phyloP scores from a whole-genome alignment of 2,329 filamentous ascomycete species.

The Blastomyces percursus region DNA sequence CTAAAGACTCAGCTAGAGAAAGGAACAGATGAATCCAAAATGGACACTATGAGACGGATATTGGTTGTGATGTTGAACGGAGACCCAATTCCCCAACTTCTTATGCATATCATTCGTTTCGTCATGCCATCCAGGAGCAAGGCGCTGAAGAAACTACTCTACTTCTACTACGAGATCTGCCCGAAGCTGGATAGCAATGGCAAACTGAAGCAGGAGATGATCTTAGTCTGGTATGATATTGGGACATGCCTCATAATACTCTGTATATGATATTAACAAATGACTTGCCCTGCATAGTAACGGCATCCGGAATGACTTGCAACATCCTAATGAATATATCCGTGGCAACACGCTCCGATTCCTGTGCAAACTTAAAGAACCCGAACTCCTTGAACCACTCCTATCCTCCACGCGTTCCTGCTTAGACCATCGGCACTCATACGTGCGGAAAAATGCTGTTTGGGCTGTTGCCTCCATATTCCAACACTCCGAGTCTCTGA shows the following conservation, averaged over 20 bases:
- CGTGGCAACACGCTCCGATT: slow-evolving; percentile 97
- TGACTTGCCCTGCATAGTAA: slow-evolving; percentile 51
- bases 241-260: not conserved
- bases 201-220: slow-evolving; percentile 99
- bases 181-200: slow-evolving; percentile 85
- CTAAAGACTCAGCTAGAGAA: slow-evolving; percentile 89
- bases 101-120: slow-evolving; percentile 99
- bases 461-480: slow-evolving; percentile 90
- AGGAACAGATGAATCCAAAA: slow-evolving; percentile 82
- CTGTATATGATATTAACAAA: not conserved
- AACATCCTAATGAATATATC: slow-evolving; percentile 97
- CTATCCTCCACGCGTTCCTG: slow-evolving; percentile 85
- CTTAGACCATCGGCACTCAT: slow-evolving; percentile 90
- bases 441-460: slow-evolving; percentile 96
- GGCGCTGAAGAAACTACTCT: slow-evolving; percentile 90
- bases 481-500: slow-evolving; percentile 78
- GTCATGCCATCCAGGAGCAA: slow-evolving; percentile 99
- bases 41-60: slow-evolving; percentile 94
- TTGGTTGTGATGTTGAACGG: slow-evolving; percentile 97
- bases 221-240: slow-evolving; percentile 73
- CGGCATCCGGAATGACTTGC: slow-evolving; percentile 92
- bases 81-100: slow-evolving; percentile 83
- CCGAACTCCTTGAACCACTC: slow-evolving; percentile 91
- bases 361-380: slow-evolving; percentile 87
- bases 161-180: slow-evolving; percentile 99